Evolutionary conservation across 1,284 basidiomycete species (phyloP).

Genomic region (Ganoderma lingzhi): DNA sequence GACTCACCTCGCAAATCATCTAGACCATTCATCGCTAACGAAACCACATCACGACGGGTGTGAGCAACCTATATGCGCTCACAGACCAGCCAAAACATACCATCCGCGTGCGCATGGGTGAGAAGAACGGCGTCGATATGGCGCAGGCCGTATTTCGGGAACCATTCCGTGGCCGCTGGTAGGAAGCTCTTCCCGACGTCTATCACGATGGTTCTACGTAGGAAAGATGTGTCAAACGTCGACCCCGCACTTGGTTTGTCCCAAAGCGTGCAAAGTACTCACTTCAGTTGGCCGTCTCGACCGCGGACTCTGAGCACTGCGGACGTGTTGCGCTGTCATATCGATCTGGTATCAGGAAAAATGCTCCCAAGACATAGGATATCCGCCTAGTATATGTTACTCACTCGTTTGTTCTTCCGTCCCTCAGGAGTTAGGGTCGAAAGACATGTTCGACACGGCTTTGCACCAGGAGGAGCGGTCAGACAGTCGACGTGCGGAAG

Average conservation of each 20-base stretch:
- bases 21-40: slow-evolving; percentile 80
- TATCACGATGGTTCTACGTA: slow-evolving; percentile 71
- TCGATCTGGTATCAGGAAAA: slow-evolving; percentile 5
- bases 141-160: slow-evolving; percentile 77
- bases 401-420: slow-evolving; percentile 71
- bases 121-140: slow-evolving; percentile 82
- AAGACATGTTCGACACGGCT: slow-evolving; percentile 68
- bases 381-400: slow-evolving; percentile 10
- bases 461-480: slow-evolving; percentile 57
- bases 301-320: slow-evolving; percentile 63
- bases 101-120: slow-evolving; percentile 84
- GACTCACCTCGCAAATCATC: slow-evolving; percentile 79
- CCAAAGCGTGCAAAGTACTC: slow-evolving; percentile 39
- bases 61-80: background rate
- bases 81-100: slow-evolving; percentile 46
- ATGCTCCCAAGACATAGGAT: no score
- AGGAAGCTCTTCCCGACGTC: slow-evolving; percentile 87
- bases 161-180: slow-evolving; percentile 80
- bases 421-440: slow-evolving; percentile 71
- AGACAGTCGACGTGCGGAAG: slow-evolving; percentile 72
- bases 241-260: background rate
- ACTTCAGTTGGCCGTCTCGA: slow-evolving; percentile 60
- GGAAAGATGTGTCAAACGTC: background rate
- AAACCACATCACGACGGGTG: slow-evolving; percentile 20
- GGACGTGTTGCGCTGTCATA: slow-evolving; percentile 69